phyloP scores from a whole-genome alignment of 2,329 filamentous ascomycete species.

The Calonectria multiphialidica region DNA sequence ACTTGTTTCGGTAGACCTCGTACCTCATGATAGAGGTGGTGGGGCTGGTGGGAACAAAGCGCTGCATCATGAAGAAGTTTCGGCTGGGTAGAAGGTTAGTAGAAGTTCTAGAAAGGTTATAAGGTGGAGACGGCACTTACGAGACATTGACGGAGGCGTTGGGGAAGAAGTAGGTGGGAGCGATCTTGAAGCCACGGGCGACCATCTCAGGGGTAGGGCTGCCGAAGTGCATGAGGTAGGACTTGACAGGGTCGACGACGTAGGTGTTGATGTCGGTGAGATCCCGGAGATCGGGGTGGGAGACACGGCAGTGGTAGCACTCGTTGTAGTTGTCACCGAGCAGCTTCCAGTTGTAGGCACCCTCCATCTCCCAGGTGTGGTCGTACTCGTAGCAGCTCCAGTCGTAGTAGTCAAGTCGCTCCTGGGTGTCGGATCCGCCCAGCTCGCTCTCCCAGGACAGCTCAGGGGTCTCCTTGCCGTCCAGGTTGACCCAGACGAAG shows the following conservation, averaged over 20 bases:
- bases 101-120: neutral
- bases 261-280: conserved; percentile 69
- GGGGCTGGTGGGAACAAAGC: conserved; percentile 67
- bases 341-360: conserved; percentile 70
- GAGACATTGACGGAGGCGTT: conserved; percentile 61
- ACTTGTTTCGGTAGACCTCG: conserved; percentile 52
- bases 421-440: conserved; percentile 57
- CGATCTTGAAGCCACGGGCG: conserved; percentile 11
- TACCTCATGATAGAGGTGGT: conserved; percentile 67
- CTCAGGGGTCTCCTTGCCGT: conserved; percentile 57
- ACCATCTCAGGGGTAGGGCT: conserved; percentile 21
- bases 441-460: conserved; percentile 65
- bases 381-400: conserved; percentile 67
- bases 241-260: conserved; percentile 47
- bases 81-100: conserved; percentile 49
- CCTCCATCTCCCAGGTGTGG: conserved; percentile 67
- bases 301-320: conserved; percentile 71
- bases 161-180: conserved; percentile 60
- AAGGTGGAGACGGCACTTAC: conserved; percentile 49
- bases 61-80: conserved; percentile 72
- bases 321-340: conserved; percentile 74
- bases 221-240: conserved; percentile 21
- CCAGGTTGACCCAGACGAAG: conserved; percentile 70
- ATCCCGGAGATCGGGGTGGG: conserved; percentile 67
- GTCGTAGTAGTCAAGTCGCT: conserved; percentile 57